phyloP scores from a whole-genome alignment of 2,329 filamentous ascomycete genomes.

The Fusarium sp. region DNA sequence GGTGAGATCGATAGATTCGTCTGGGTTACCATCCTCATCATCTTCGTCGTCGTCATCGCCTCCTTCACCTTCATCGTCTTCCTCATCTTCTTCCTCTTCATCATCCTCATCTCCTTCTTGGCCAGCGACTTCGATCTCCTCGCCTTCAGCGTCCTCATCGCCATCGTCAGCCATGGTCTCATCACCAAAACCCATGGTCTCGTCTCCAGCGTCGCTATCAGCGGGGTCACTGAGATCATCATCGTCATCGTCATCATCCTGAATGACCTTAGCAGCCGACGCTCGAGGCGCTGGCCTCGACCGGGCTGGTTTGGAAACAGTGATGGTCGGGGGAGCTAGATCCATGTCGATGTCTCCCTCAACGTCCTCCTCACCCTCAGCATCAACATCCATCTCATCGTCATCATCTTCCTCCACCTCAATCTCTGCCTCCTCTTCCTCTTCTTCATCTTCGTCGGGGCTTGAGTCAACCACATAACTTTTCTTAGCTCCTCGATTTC shows the following conservation, averaged over 20 bases:
- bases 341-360: constrained; percentile 62
- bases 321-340: constrained; percentile 57
- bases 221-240: constrained; percentile 67
- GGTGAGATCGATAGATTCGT: constrained; percentile 64
- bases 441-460: constrained; percentile 60
- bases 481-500: constrained; percentile 67
- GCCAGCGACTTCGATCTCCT: constrained; percentile 56
- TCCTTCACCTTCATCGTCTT: constrained; percentile 56
- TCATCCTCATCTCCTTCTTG: constrained; percentile 58
- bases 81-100: constrained; percentile 57
- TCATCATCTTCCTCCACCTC: constrained; percentile 58
- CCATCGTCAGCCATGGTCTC: constrained; percentile 60
- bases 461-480: constrained; percentile 70
- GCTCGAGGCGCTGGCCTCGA: constrained; percentile 52
- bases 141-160: constrained; percentile 62
- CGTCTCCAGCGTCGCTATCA: constrained; percentile 60
- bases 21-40: constrained; percentile 60
- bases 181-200: constrained; percentile 55
- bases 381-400: constrained; percentile 56
- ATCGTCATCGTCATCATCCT: constrained; percentile 61
- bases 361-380: constrained; percentile 59
- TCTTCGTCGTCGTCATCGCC: constrained; percentile 59
- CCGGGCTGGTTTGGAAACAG: constrained; percentile 60
- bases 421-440: constrained; percentile 52
- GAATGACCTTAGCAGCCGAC: constrained; percentile 49